Percentiles rank a stretch among this genome's conserved stretches.
These are phyloP conservation scores for Cenchrus purpureus DNA, from an alignment of 176 grass and related monocot genomes.

Conservation along the genomic window DNA sequence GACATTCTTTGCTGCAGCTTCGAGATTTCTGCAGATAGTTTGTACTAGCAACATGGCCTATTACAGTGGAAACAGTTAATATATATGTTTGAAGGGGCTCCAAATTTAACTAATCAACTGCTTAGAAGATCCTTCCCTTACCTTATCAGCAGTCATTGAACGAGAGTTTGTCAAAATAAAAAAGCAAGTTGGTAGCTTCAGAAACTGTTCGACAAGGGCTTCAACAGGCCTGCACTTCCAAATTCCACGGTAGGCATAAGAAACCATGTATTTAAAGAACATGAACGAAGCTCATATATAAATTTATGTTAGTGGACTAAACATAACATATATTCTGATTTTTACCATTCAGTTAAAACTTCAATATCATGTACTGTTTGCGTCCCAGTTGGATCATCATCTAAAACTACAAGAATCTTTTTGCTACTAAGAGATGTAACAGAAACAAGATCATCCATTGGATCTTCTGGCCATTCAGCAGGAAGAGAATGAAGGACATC, in stretches of 20 bases:
- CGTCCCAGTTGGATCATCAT: constrained; percentile 98
- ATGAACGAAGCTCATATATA: constrained; percentile 4
- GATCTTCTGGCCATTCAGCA: constrained; percentile 76
- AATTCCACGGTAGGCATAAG: constrained; percentile 36
- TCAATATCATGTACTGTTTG: constrained; percentile 98
- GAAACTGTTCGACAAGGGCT: constrained; percentile 78
- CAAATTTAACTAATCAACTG: constrained; percentile 33
- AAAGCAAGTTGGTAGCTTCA: constrained; percentile 77
- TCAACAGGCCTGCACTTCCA: constrained; percentile 72
- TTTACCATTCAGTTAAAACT: constrained; percentile 98
- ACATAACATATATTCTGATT: constrained; percentile 6
- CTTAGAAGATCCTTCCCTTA: constrained; percentile 44
- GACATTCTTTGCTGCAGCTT: constrained; percentile 77
- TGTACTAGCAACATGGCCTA: constrained; percentile 75
- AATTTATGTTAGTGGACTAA: constrained; percentile 7
- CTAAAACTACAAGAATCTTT: constrained; percentile 90
- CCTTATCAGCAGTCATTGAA: constrained; percentile 88
- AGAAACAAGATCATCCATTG: constrained; percentile 65
- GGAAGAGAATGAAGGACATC: constrained; percentile 76
- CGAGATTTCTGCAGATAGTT: constrained; percentile 89
- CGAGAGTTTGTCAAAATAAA: constrained; percentile 98
- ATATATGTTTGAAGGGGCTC: background rate
- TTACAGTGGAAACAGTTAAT: constrained; percentile 39
- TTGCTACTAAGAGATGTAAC: constrained; percentile 54
- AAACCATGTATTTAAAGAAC: background rate